These are phyloP conservation scores for Wickerhamomyces tratensis DNA, from an alignment of 805 yeast species.

Conservation along the genomic window DNA sequence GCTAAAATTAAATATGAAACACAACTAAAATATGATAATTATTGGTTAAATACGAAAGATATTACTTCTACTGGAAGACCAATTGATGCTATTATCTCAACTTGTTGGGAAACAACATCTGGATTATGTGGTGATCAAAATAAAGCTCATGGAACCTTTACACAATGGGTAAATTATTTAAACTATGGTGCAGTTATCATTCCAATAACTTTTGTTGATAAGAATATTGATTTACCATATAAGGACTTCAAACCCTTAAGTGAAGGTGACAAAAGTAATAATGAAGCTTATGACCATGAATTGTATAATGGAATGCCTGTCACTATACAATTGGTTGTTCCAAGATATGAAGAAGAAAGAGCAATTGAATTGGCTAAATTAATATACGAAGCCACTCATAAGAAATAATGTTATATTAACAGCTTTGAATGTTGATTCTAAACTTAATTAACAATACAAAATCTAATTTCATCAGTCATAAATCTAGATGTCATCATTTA, in stretches of 20 bases:
- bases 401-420: no score
- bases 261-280: constrained; percentile 18
- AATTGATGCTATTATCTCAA: constrained; percentile 34
- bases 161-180: constrained; percentile 24
- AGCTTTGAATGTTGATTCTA: no score
- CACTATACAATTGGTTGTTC: constrained; percentile 39
- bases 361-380: constrained; percentile 28
- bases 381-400: constrained; percentile 2
- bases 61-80: constrained; percentile 23
- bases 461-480: no score
- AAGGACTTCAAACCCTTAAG: constrained; percentile 15
- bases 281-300: constrained; percentile 25
- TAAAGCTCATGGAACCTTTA: constrained; percentile 24
- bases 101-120: constrained; percentile 26
- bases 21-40: constrained; percentile 24
- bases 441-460: no score
- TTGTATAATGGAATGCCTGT: constrained; percentile 31
- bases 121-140: constrained; percentile 18
- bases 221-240: constrained; percentile 19
- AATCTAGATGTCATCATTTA: no score
- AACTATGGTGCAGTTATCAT: constrained; percentile 27
- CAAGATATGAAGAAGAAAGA: constrained; percentile 45
- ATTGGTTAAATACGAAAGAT: constrained; percentile 21
- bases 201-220: constrained; percentile 30
- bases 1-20: constrained; percentile 17